phyloP scores from a whole-genome alignment of 257 asterid genomes.

The Fraxinus americana region DNA sequence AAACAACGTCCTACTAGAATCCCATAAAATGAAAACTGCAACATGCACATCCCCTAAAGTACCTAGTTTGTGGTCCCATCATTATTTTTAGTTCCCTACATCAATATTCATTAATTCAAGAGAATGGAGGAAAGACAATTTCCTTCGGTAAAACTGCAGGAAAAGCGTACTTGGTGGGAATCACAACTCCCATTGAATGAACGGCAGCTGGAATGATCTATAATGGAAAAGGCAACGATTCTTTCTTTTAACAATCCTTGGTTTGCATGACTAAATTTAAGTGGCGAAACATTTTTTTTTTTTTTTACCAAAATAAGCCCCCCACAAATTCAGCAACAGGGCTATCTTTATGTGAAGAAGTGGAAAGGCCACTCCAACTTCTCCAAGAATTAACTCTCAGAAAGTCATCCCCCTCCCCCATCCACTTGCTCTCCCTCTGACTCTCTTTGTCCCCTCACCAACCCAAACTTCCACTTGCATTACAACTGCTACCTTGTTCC shows the following conservation, averaged over 20 bases:
- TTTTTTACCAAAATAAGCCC: background rate
- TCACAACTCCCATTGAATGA: background rate
- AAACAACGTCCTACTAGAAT: background rate
- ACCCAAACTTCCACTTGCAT: background rate
- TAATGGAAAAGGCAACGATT: background rate
- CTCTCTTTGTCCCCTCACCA: background rate
- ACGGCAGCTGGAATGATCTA: background rate
- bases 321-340: background rate
- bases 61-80: background rate
- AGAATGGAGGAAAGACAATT: background rate
- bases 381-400: background rate
- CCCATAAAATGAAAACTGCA: background rate
- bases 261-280: background rate
- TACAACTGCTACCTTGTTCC: background rate
- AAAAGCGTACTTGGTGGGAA: background rate
- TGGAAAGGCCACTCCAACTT: background rate
- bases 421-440: background rate
- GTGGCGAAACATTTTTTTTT: background rate
- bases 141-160: background rate
- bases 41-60: background rate
- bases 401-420: background rate
- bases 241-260: background rate
- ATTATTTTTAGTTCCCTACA: background rate
- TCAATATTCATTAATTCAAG: background rate
- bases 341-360: background rate